Conservation (phyloP, 1,139 yeast genomes). For the Yamadazyma pseudoaaseri region DNA sequence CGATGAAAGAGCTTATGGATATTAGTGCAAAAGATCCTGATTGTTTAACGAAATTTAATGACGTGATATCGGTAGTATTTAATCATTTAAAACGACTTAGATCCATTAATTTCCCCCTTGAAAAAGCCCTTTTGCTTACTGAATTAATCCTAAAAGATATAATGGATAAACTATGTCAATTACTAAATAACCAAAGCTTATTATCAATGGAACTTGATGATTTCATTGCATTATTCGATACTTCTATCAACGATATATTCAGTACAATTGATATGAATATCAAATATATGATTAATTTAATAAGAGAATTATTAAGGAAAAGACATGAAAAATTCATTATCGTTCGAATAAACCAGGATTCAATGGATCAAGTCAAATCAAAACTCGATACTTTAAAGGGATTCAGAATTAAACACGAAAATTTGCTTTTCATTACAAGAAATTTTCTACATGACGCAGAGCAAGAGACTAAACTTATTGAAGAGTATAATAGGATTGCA, state of each 20-base stretch:
- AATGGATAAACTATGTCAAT: conserved; percentile 21
- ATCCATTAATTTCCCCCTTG: conserved; percentile 59
- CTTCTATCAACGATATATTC: conserved; percentile 18
- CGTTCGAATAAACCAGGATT: conserved; percentile 51
- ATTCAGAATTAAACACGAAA: conserved; percentile 57
- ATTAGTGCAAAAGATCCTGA: conserved; percentile 34
- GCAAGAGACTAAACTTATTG: conserved; percentile 21
- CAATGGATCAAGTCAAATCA: conserved; percentile 44
- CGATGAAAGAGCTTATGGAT: conserved; percentile 58
- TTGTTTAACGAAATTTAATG: conserved; percentile 44
- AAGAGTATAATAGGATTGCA: conserved; percentile 26
- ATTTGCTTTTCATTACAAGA: conserved; percentile 43
- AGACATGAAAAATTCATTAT: conserved; percentile 72
- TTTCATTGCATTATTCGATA: conserved; percentile 21
- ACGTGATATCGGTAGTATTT: conserved; percentile 50
- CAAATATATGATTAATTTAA: conserved; percentile 42
- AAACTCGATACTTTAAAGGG: conserved; percentile 43
- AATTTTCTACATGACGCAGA: conserved; percentile 18
- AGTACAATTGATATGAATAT: conserved; percentile 31
- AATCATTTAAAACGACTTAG: conserved; percentile 64
- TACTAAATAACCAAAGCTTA: conserved; percentile 22
- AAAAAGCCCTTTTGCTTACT: conserved; percentile 60
- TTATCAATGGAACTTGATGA: conserved; percentile 26
- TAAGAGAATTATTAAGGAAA: conserved; percentile 75
- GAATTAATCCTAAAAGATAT: conserved; percentile 53